Conservation (phyloP, 2,329 filamentous ascomycete species). For the Pezicula neosporulosa region DNA sequence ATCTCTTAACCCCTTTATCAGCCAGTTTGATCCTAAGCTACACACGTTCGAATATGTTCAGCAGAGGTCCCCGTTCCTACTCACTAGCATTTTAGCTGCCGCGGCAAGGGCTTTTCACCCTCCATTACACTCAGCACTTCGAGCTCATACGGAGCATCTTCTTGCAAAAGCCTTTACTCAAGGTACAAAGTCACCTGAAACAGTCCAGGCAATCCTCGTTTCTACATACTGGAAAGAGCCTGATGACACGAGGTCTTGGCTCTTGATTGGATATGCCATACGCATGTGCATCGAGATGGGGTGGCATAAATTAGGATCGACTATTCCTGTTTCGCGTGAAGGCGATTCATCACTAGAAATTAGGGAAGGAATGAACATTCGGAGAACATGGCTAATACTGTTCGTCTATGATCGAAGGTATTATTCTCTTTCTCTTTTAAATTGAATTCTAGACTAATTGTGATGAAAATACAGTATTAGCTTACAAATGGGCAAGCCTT, state of each 20-base stretch:
- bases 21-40: slow-evolving; percentile 34
- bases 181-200: slow-evolving; percentile 34
- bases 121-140: slow-evolving; percentile 25
- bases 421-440: not conserved
- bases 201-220: slow-evolving; percentile 35
- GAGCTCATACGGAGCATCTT: slow-evolving; percentile 28
- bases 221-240: slow-evolving; percentile 40
- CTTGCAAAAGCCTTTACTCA: slow-evolving; percentile 27
- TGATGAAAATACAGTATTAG: slow-evolving; percentile 28
- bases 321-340: not conserved
- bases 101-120: slow-evolving; percentile 34
- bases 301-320: slow-evolving; percentile 28
- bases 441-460: not conserved
- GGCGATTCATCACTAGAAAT: slow-evolving; percentile 11
- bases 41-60: slow-evolving; percentile 35
- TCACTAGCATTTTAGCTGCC: slow-evolving; percentile 31
- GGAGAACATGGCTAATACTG: slow-evolving; percentile 34
- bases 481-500: slow-evolving; percentile 37
- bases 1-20: slow-evolving; percentile 37
- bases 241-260: slow-evolving; percentile 36
- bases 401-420: slow-evolving; percentile 39
- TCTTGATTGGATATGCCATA: slow-evolving; percentile 36
- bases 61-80: slow-evolving; percentile 32
- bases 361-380: slow-evolving; percentile 30
- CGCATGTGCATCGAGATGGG: slow-evolving; percentile 37